A percentile compares a stretch with the other conserved stretches of the same genome.
phyloP scores from a whole-genome alignment of 2,329 filamentous ascomycete species.

The Aspergillus quadrilineatus region DNA sequence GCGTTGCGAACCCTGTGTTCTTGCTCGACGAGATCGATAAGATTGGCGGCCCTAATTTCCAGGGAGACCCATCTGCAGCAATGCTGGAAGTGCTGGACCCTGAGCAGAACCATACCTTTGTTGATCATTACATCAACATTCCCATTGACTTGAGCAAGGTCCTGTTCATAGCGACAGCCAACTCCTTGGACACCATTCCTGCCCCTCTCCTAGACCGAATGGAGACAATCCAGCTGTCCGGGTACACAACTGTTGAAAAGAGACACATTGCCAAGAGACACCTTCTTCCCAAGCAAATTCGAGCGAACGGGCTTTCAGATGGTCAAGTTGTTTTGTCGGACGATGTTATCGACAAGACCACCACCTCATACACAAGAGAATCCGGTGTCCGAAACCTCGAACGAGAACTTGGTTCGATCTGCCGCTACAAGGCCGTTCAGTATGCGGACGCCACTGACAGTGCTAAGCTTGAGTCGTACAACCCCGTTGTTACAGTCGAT shows the following conservation, averaged over 20 bases:
- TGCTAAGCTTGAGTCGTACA: slow-evolving; percentile 67
- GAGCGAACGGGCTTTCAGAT: slow-evolving; percentile 77
- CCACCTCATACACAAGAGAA: slow-evolving; percentile 94
- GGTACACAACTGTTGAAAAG: slow-evolving; percentile 97
- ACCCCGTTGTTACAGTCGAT: slow-evolving; percentile 67
- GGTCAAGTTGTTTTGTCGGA: slow-evolving; percentile 75
- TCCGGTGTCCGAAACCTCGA: slow-evolving; percentile 94
- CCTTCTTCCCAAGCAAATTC: slow-evolving; percentile 93
- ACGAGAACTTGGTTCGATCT: slow-evolving; percentile 91
- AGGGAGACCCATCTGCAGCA: slow-evolving; percentile 92
- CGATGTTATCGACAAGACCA: slow-evolving; percentile 90
- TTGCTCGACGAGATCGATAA: slow-evolving; percentile 98
- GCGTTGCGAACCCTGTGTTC: slow-evolving; percentile 92
- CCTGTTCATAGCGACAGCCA: slow-evolving; percentile 95
- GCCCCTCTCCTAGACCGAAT: slow-evolving; percentile 92
- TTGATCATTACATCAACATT: slow-evolving; percentile 93
- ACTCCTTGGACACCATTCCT: slow-evolving; percentile 90
- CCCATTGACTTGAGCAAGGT: slow-evolving; percentile 96
- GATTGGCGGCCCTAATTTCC: slow-evolving; percentile 83
- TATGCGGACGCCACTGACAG: slow-evolving; percentile 86
- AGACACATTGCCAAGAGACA: slow-evolving; percentile 89
- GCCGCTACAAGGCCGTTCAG: slow-evolving; percentile 91
- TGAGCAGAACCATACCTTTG: slow-evolving; percentile 93
- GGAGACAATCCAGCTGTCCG: slow-evolving; percentile 90
- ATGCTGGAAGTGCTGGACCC: slow-evolving; percentile 98